Evolutionary conservation across 345 rosid species (phyloP), one percentile per base, ranked within the genome.

Genomic region (Litchi chinensis): DNA sequence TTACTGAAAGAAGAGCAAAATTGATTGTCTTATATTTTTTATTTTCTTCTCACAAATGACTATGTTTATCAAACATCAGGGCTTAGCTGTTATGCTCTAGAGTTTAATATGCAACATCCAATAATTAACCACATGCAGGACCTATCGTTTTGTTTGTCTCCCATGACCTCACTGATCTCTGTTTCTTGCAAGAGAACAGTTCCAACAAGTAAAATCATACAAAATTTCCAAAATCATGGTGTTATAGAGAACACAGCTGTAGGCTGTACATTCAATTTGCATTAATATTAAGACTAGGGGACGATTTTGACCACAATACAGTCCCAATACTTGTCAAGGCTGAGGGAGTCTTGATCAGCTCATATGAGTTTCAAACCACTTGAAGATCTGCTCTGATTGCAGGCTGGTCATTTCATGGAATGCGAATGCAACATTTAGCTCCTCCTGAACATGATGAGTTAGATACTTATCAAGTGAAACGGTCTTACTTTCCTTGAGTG

Each of bases 401-500:
- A 90, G 79, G 79, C 99, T 96, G 16, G 97, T 94, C 99, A 96
- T 94, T 76, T 96, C 99, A 73, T 96, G 99, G 73, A 82, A 82
- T n/a, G 97, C 93, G 82, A 85, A 96, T 11, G 98, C 99, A 79
- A 94, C 94, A 84, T 96, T 96, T 70, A 96, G 83, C 71, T 93
- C 98, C 87, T 90, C 99, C 74, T 93, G 92, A 60, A 96, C 91
- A 79, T 90, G 97, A 60, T 83, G 91, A 66, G 90, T 39, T 86
- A 93, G 80, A 37, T 82, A 83, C 79, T 84, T 79, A 18, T 88
- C 87, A 79, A 93, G 64, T n/a, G 77, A 71, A 72, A 86, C 43
- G 68, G 63, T 75, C 75, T 79, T 81, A 19, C 76, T 75, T 62
- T 80, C 82, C 22, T 46, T 59, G 40, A 96, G 83, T 74, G 89